These are phyloP conservation scores for Nymphaea thermarum DNA, from an alignment of 164 flowering plant species.

Conservation along the genomic window DNA sequence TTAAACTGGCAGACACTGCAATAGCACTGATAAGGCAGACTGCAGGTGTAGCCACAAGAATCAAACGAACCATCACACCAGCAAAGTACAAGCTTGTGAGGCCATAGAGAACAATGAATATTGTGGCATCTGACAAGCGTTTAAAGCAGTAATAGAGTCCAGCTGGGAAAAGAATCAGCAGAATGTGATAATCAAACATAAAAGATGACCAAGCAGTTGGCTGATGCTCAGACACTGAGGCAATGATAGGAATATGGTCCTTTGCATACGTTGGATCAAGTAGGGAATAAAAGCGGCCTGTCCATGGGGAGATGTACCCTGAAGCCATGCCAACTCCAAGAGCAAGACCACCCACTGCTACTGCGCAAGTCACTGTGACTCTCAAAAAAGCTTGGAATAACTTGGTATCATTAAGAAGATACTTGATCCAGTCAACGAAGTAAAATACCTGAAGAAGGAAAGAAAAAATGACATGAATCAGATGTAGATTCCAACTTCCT, in stretches of 20 bases:
- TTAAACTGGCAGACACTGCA: slow-evolving; percentile 94
- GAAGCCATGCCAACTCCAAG: slow-evolving; percentile 90
- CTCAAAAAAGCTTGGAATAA: slow-evolving; percentile 79
- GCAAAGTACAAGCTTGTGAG: slow-evolving; percentile 99
- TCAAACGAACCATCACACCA: slow-evolving; percentile 98
- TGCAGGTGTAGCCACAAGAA: slow-evolving; percentile 98
- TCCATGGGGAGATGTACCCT: slow-evolving; percentile 98
- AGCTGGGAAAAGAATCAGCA: slow-evolving; percentile 93
- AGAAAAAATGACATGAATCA: neutral
- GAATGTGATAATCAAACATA: slow-evolving; percentile 97
- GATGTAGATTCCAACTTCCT: neutral
- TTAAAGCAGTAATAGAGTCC: slow-evolving; percentile 97
- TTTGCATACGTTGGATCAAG: slow-evolving; percentile 98
- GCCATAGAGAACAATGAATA: slow-evolving; percentile 95
- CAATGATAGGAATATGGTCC: slow-evolving; percentile 97
- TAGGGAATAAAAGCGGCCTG: slow-evolving; percentile 93
- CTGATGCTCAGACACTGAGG: slow-evolving; percentile 99
- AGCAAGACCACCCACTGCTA: slow-evolving; percentile 64
- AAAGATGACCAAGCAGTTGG: slow-evolving; percentile 99
- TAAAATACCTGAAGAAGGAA: slow-evolving; percentile 65
- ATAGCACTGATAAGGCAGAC: slow-evolving; percentile 96
- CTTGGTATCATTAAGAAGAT: slow-evolving; percentile 63
- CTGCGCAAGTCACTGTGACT: slow-evolving; percentile 66
- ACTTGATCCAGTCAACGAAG: slow-evolving; percentile 87
- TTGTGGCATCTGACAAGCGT: slow-evolving; percentile 90